Evolutionary conservation across 1,284 basidiomycete species (phyloP), one percentile per base, ranked within the genome.

Genomic region (Phaffia rhodozyma): DNA sequence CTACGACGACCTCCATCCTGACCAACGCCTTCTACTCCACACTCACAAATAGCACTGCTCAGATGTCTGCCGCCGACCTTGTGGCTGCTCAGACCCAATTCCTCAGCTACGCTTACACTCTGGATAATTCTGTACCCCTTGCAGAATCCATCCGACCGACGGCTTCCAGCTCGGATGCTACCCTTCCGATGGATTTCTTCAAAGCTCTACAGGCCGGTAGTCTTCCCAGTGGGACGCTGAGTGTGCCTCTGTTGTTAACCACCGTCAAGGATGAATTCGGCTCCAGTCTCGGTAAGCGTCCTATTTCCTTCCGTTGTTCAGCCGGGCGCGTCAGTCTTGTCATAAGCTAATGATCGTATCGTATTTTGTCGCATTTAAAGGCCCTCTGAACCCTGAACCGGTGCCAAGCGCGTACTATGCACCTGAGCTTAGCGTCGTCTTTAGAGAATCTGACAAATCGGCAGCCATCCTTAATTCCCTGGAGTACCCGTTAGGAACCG

Each of bases 1-100:
- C 78, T 0, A 69, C 72, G 3, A 82, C 82, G 6, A 86, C 87
- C 52, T 70, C 77, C 47, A 75, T 75, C 0, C 73, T 91, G 32
- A 82, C 83, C 63, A 72, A 72, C 52, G 74, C 75, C 63, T 85
- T 84, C 75, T 84, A 82, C 68, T 67, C 71, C 11, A 73, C 77
- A 6, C 72, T 85, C 53, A 72, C 72, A 53, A 86, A 85, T 71
- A 66, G 74, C 29, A 69, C 77, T 3, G 72, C 76, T 3, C 77
- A 83, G 66, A 73, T 76, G 1, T 60, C 66, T 9, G 34, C 57
- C 9, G 70, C 76, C 64, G 71, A 74, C 11, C 80, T 92, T 63
- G 70, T 91, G 34, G 67, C 72, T 30, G 78, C 82, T 65, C 73
- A 84, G 76, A 69, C 70, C 29, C 69, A 72, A 11, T 73, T 88